Evolutionary conservation across 371 early-diverging fungal genomes (phyloP).

Genomic region (Lichtheimia ramosa): DNA sequence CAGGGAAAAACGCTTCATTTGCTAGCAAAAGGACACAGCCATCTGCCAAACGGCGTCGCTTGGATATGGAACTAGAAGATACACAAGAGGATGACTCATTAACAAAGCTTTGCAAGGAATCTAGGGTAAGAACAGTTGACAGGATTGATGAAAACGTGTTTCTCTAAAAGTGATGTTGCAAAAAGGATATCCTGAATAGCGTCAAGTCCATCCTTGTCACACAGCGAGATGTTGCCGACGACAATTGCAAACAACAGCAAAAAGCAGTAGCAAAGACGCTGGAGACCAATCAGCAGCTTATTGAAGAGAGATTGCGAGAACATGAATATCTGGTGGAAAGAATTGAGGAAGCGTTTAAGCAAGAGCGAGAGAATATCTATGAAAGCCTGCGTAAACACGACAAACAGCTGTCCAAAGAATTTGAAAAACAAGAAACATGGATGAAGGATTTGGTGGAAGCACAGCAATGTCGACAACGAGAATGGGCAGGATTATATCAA

Average conservation of each 20-base stretch:
- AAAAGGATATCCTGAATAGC: background rate
- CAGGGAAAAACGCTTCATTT: slow-evolving; percentile 3
- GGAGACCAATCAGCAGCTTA: background rate
- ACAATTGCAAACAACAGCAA: background rate
- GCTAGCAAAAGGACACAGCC: no score
- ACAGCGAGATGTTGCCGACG: background rate
- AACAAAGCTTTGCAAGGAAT: no score
- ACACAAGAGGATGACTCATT: background rate
- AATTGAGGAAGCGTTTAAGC: background rate
- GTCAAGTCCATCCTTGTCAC: background rate
- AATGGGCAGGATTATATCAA: slow-evolving; percentile 1
- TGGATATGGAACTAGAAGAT: no score
- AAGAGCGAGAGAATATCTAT: background rate
- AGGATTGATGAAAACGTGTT: no score
- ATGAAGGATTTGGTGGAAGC: background rate
- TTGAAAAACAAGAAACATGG: background rate
- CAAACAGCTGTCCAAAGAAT: background rate
- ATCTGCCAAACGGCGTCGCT: no score
- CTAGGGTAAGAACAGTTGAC: no score
- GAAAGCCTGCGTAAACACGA: background rate
- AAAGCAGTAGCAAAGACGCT: background rate
- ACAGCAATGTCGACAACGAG: background rate
- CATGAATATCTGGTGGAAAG: background rate
- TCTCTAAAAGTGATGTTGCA: background rate
- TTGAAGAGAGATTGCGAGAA: background rate